Evolutionary conservation across 2,329 filamentous ascomycete genomes (phyloP).

Genomic region (Massarina eburnea): DNA sequence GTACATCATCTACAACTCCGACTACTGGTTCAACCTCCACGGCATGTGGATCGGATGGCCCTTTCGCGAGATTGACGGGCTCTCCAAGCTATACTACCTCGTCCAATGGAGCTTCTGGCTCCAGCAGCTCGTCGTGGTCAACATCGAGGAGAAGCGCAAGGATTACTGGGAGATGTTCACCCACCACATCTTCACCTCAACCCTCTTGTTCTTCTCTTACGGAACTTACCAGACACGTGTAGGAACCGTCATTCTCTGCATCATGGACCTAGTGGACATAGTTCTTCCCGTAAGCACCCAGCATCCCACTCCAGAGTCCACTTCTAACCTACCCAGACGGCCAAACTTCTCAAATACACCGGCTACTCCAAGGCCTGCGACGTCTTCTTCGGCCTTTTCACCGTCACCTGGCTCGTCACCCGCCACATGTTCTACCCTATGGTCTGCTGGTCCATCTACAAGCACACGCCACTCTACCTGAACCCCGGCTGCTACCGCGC

Average conservation of each 20-base stretch:
- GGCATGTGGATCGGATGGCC: slow-evolving; percentile 88
- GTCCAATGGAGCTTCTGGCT: slow-evolving; percentile 91
- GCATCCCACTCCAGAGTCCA: background rate
- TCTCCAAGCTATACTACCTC: slow-evolving; percentile 87
- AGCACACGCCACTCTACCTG: slow-evolving; percentile 64
- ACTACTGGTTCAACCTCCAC: slow-evolving; percentile 74
- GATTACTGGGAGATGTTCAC: slow-evolving; percentile 96
- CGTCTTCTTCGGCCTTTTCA: slow-evolving; percentile 79
- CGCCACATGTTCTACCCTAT: slow-evolving; percentile 80
- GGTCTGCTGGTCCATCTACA: slow-evolving; percentile 81
- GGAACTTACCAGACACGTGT: slow-evolving; percentile 84
- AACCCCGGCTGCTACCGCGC: slow-evolving; percentile 69
- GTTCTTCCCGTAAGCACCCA: slow-evolving; percentile 69
- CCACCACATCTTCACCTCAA: slow-evolving; percentile 88
- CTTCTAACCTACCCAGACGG: slow-evolving; percentile 58
- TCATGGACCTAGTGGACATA: slow-evolving; percentile 93
- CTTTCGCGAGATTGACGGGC: slow-evolving; percentile 68
- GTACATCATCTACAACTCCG: slow-evolving; percentile 78
- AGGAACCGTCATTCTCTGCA: slow-evolving; percentile 81
- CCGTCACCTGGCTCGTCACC: slow-evolving; percentile 79
- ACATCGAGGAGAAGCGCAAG: slow-evolving; percentile 92
- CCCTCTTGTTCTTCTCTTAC: slow-evolving; percentile 79
- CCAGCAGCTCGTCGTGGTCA: slow-evolving; percentile 90
- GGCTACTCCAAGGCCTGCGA: slow-evolving; percentile 78
- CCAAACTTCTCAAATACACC: slow-evolving; percentile 89